phyloP scores from a whole-genome alignment of 1,284 basidiomycete genomes.

The Apiotrichum montevideense region DNA sequence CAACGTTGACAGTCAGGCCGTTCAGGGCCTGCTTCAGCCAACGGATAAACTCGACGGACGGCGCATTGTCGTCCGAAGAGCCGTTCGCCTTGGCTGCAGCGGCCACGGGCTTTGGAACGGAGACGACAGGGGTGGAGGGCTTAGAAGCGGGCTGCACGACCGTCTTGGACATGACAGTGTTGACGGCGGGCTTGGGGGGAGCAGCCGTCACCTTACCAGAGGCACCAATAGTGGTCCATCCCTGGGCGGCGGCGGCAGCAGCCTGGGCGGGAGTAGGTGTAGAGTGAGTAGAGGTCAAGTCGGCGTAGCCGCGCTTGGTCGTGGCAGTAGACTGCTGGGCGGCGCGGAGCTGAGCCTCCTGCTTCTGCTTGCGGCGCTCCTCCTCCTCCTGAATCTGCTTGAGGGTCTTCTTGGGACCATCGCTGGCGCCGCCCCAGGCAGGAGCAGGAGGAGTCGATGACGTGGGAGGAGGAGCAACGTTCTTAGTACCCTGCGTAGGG shows the following conservation, averaged over 20 bases:
- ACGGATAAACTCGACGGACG: constrained; percentile 80
- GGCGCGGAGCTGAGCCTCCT: constrained; percentile 30
- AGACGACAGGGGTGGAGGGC: constrained; percentile 3
- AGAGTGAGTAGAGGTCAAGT: constrained; percentile 62
- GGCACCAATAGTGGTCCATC: constrained; percentile 80
- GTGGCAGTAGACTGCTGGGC: constrained; percentile 19
- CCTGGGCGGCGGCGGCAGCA: constrained; percentile 56
- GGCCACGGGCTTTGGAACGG: constrained; percentile 12
- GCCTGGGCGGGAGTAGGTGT: constrained; percentile 48
- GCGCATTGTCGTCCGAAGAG: constrained; percentile 54
- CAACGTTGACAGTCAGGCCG: constrained; percentile 57
- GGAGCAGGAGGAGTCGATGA: constrained; percentile 43
- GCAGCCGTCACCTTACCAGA: constrained; percentile 57
- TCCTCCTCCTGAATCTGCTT: constrained; percentile 99
- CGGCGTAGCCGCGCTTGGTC: constrained; percentile 68
- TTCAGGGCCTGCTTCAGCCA: constrained; percentile 86
- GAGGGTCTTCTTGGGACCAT: constrained; percentile 77
- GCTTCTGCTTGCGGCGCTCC: constrained; percentile 67
- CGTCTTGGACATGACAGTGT: background rate
- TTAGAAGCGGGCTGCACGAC: constrained; percentile 4
- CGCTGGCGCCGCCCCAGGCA: constrained; percentile 41
- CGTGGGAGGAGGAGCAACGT: constrained; percentile 24
- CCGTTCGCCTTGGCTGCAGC: constrained; percentile 9
- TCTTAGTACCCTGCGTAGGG: constrained; percentile 30
- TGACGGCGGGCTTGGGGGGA: constrained; percentile 40